These are phyloP conservation scores for Bipolaris cookei DNA, from an alignment of 2,329 filamentous ascomycete genomes.

Conservation along the genomic window DNA sequence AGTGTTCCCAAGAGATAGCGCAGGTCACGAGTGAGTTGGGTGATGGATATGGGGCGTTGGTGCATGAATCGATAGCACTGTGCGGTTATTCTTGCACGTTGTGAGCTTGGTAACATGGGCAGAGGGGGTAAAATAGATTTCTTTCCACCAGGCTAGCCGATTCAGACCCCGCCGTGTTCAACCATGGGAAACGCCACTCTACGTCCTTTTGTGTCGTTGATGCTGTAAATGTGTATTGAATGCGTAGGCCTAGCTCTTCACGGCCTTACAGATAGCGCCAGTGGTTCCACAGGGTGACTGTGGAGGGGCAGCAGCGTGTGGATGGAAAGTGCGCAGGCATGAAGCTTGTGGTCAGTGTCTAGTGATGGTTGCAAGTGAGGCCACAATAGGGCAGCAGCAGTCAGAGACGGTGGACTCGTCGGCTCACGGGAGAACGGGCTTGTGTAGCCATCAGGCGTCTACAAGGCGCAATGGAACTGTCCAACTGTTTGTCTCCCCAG, in stretches of 20 bases:
- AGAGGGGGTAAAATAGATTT: not conserved
- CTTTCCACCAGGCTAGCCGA: not conserved
- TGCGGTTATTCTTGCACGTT: not conserved
- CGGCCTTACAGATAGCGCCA: slow-evolving; percentile 6
- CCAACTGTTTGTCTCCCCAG: slow-evolving; percentile 2
- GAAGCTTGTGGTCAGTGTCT: slow-evolving; percentile 7
- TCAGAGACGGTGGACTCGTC: not conserved
- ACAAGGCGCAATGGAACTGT: not conserved
- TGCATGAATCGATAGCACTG: not conserved
- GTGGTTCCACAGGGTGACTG: slow-evolving; percentile 11
- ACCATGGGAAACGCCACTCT: slow-evolving; percentile 1
- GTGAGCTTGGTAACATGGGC: not conserved
- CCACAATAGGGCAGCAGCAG: slow-evolving; percentile 6
- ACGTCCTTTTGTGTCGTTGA: slow-evolving; percentile 1
- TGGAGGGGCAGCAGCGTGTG: not conserved
- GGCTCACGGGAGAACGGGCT: not conserved
- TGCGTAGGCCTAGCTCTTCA: not conserved
- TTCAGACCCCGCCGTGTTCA: not conserved
- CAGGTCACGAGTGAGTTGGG: slow-evolving; percentile 1
- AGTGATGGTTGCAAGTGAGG: slow-evolving; percentile 12
- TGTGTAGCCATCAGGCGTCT: slow-evolving; percentile 6
- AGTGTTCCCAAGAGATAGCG: not conserved
- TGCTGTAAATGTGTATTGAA: slow-evolving; percentile 8
- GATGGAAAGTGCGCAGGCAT: slow-evolving; percentile 8
- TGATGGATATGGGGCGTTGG: not conserved